phyloP scores from a whole-genome alignment of 257 asterid species.

The Pogostemon cablin region DNA sequence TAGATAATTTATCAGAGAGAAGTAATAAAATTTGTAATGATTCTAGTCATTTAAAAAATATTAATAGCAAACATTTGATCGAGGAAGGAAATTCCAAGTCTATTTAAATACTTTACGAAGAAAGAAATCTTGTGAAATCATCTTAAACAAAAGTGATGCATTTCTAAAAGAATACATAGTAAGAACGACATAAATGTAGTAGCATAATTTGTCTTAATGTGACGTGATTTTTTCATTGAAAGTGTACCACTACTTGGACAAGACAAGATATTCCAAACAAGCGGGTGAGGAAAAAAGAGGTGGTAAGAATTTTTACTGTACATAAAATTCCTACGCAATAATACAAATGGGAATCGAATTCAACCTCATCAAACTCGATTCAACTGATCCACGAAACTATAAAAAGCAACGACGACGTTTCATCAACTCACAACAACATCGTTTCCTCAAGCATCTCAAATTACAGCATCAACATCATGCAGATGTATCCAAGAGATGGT shows the following conservation, averaged over 20 bases:
- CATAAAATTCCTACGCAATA: constrained; percentile 1
- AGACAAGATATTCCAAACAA: constrained; percentile 2
- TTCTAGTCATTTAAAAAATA: no score
- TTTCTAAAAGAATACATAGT: no score
- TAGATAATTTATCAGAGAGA: no score
- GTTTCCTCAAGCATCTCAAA: background rate
- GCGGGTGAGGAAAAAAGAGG: constrained; percentile 21
- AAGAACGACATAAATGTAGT: no score
- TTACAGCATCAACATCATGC: constrained; percentile 7
- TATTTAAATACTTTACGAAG: no score
- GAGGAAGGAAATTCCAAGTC: no score
- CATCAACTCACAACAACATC: background rate
- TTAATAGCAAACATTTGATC: no score
- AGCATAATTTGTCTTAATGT: background rate
- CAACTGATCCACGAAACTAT: background rate
- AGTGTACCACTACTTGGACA: no score
- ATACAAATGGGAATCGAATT: constrained; percentile 20
- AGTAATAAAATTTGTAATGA: no score
- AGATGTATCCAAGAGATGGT: constrained; percentile 22
- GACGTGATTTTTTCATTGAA: no score
- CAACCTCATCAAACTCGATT: constrained; percentile 23
- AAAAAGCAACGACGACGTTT: background rate
- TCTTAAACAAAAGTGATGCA: no score
- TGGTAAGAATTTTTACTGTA: background rate
- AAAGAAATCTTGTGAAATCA: no score